Evolutionary conservation across 2,329 filamentous ascomycete genomes (phyloP).

Genomic region (Daldinia sp.): DNA sequence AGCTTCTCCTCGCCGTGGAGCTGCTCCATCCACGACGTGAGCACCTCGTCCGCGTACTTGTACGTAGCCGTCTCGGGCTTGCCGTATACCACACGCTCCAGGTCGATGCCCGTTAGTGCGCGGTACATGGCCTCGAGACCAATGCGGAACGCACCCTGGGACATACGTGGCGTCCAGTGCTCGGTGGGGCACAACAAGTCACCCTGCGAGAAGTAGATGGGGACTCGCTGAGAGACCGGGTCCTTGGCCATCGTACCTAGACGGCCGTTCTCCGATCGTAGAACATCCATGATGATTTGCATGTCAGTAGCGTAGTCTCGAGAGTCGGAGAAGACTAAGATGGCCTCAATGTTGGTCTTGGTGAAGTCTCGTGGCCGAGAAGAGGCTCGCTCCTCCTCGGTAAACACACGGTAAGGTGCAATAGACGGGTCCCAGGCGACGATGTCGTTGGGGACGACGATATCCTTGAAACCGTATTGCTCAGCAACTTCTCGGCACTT

Average conservation of each 20-base stretch:
- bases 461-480: conserved; percentile 79
- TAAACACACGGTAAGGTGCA: conserved; percentile 76
- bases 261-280: conserved; percentile 75
- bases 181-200: conserved; percentile 70
- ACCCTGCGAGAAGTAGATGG: conserved; percentile 73
- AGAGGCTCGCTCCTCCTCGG: conserved; percentile 73
- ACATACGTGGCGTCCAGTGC: conserved; percentile 76
- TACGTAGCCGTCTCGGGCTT: conserved; percentile 82
- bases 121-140: conserved; percentile 80
- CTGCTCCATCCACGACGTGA: conserved; percentile 79
- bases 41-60: conserved; percentile 81
- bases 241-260: conserved; percentile 74
- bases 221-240: conserved; percentile 74
- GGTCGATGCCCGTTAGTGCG: conserved; percentile 74
- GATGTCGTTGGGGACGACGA: conserved; percentile 80
- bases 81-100: conserved; percentile 81
- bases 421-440: conserved; percentile 76
- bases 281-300: conserved; percentile 80
- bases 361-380: conserved; percentile 78
- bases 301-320: conserved; percentile 81
- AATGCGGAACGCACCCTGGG: conserved; percentile 80
- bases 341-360: conserved; percentile 78
- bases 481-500: conserved; percentile 79
- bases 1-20: conserved; percentile 79
- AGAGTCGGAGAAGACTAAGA: conserved; percentile 80